Base-by-base conservation (phyloP, 2,329 filamentous ascomycete genomes). In the Pestalotiopsis sp. region DNA sequence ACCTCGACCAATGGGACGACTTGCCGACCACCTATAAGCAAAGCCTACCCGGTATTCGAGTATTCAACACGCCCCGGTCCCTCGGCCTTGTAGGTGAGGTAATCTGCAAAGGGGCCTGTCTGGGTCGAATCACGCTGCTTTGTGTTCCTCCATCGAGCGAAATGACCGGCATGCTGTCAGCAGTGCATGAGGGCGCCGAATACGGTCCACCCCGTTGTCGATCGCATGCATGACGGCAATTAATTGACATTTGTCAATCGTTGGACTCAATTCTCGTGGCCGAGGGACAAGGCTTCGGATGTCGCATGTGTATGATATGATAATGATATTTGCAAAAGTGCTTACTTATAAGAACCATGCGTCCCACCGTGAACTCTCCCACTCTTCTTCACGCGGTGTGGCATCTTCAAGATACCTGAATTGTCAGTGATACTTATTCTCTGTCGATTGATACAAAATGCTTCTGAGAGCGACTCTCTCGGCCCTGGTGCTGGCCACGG, bases 11-110 rank as follows among this genome's bases (percentile, higher is more conserved):
- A 39, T 62, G 17, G 31, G 27, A 20, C 36, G 13, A n/a, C 59
- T 62, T 62, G 59, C 59, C 59, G 59, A 62, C n/a, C 36, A 39
- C 17, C n/a, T 62, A 62, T 62, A 62, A 12, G 59, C 59, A 36
- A 20, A n/a, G 6, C 31, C 45, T n/a, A 52, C 45, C 45, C 45
- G 45, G 45, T 52, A 23, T 3, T 52, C 20, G 45, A n/a, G 9
- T n/a, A n/a, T 52, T n/a, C 20, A 36, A 36, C 31, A 36, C 31
- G 31, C 31, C 31, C 31, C 31, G 31, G 9, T 36, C 31, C 31
- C 31, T 36, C 31, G 31, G 31, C 31, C 31, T 36, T 7, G 31
- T 36, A 36, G 31, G 31, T 36, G 7, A 36, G 31, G 6, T 36
- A 36, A 36, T 36, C 31, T 52, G 45, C 23, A 52, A 52, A 52